Conservation (phyloP, 768 basidiomycete species). For the Russula earlei region DNA sequence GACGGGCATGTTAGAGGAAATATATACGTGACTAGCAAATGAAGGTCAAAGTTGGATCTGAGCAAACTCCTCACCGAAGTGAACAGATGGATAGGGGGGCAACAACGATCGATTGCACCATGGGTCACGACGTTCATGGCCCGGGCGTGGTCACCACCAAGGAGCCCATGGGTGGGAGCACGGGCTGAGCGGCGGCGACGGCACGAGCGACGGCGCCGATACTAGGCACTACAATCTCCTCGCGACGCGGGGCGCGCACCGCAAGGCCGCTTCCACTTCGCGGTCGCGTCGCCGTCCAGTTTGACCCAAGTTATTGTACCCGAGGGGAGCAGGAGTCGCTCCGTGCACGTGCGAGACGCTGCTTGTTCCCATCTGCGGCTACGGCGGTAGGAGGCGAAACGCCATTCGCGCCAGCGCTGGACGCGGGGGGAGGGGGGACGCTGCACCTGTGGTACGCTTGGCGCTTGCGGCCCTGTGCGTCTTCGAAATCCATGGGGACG, state of each 20-base stretch:
- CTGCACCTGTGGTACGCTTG: slow-evolving; percentile 34
- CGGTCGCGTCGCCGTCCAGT: slow-evolving; percentile 29
- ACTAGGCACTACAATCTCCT: slow-evolving; percentile 18
- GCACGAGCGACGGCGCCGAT: slow-evolving; percentile 14
- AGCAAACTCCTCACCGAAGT: background rate
- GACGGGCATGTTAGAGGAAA: background rate
- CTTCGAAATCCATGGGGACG: slow-evolving; percentile 26
- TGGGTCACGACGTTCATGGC: background rate
- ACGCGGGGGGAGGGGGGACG: background rate
- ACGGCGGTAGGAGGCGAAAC: background rate
- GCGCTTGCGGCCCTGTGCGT: slow-evolving; percentile 34
- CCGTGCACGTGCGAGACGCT: slow-evolving; percentile 47
- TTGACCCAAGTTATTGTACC: slow-evolving; percentile 33
- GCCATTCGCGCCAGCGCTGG: slow-evolving; percentile 4
- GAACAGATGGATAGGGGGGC: background rate
- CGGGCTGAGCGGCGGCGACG: background rate
- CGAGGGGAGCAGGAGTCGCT: slow-evolving; percentile 63
- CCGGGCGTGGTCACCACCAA: slow-evolving; percentile 12
- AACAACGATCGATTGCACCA: background rate
- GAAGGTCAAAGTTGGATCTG: background rate
- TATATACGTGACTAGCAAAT: slow-evolving; percentile 1
- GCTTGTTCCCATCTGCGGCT: slow-evolving; percentile 23
- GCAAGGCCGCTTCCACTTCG: slow-evolving; percentile 32
- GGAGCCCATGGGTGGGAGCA: slow-evolving; percentile 12
- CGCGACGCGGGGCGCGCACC: slow-evolving; percentile 17